Evolutionary conservation across 306 rosid genomes (phyloP).

Genomic region (Canavalia ensiformis): DNA sequence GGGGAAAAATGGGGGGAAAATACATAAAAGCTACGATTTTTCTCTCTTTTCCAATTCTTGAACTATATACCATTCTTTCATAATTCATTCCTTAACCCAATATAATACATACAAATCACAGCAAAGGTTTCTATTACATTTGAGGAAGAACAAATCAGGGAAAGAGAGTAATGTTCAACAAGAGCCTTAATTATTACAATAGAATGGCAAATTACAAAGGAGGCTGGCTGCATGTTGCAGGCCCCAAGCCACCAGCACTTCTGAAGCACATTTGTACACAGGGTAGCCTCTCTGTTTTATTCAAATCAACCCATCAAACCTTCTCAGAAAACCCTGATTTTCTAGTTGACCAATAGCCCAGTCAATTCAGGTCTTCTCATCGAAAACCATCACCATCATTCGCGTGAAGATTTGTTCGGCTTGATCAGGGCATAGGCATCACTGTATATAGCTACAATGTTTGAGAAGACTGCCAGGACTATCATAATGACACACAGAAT

Average conservation of each 20-base stretch:
- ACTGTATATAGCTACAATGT: constrained; percentile 81
- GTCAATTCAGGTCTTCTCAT: constrained; percentile 41
- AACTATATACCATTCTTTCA: constrained; percentile 27
- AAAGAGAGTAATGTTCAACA: constrained; percentile 41
- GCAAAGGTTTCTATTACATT: constrained; percentile 47
- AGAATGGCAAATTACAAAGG: constrained; percentile 39
- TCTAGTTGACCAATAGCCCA: constrained; percentile 30
- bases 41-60: constrained; percentile 13
- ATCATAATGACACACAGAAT: constrained; percentile 70
- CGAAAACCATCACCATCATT: constrained; percentile 52
- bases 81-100: constrained; percentile 41
- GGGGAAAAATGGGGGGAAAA: no score
- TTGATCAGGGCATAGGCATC: constrained; percentile 86
- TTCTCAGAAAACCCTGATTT: constrained; percentile 62
- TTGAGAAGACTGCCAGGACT: constrained; percentile 80
- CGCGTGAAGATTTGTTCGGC: constrained; percentile 56
- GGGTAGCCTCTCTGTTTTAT: constrained; percentile 49
- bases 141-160: constrained; percentile 44
- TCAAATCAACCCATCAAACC: constrained; percentile 50
- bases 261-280: constrained; percentile 59
- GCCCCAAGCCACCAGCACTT: constrained; percentile 49
- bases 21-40: background rate
- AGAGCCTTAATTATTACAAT: constrained; percentile 35
- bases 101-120: constrained; percentile 37
- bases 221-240: constrained; percentile 50